Conservation (phyloP, 805 yeast species). For the Yamadazyma tumulicola region DNA sequence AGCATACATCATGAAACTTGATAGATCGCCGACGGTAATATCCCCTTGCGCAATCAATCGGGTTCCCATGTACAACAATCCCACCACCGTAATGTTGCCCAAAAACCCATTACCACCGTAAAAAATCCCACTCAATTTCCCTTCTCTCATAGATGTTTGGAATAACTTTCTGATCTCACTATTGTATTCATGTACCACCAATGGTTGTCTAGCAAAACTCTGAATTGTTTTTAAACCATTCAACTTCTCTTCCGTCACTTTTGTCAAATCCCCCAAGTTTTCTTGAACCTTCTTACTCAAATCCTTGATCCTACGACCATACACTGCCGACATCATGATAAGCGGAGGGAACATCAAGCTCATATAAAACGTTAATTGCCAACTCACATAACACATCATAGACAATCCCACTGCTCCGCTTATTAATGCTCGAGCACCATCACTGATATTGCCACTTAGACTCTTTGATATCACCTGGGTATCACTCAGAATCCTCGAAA, state of each 20-base stretch:
- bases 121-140: conserved; percentile 69
- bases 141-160: conserved; percentile 74
- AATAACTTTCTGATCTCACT: conserved; percentile 63
- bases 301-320: conserved; percentile 74
- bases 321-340: conserved; percentile 71
- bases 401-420: conserved; percentile 83
- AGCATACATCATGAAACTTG: conserved; percentile 93
- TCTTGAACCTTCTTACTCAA: conserved; percentile 77
- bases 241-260: conserved; percentile 88
- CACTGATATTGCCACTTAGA: conserved; percentile 83
- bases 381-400: conserved; percentile 87
- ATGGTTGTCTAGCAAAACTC: conserved; percentile 79
- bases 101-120: conserved; percentile 78
- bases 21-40: conserved; percentile 80
- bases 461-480: conserved; percentile 84
- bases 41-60: conserved; percentile 74
- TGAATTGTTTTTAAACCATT: conserved; percentile 85
- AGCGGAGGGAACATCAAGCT: conserved; percentile 79
- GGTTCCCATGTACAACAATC: conserved; percentile 76
- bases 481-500: conserved; percentile 83
- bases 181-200: conserved; percentile 74
- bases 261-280: conserved; percentile 80
- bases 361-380: conserved; percentile 81
- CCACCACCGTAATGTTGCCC: conserved; percentile 79
- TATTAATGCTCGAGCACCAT: conserved; percentile 82